These are phyloP conservation scores for Apiotrichum sp. DNA, from an alignment of 1,284 basidiomycete genomes.

Conservation along the genomic window DNA sequence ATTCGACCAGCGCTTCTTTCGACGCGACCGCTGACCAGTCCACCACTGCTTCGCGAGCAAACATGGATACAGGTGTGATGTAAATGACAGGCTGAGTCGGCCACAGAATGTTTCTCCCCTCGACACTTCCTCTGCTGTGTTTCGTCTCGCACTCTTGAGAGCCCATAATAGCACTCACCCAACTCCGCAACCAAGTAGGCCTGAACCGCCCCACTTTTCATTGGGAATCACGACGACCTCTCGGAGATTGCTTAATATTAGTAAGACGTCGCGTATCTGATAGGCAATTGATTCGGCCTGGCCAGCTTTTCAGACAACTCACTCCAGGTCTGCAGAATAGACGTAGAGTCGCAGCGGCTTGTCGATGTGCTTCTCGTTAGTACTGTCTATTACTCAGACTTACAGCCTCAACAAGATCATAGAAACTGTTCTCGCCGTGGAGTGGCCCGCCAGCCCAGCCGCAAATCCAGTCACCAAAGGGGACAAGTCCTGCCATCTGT, in stretches of 20 bases:
- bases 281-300: too few species aligned
- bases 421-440: constrained; percentile 91
- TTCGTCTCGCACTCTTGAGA: too few species aligned
- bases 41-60: too few species aligned
- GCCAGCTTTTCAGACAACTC: constrained; percentile 42
- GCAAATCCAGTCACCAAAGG: constrained; percentile 81
- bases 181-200: constrained; percentile 85
- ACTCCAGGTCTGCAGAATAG: constrained; percentile 51
- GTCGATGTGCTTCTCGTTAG: constrained; percentile 68
- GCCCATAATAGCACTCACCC: constrained; percentile 53
- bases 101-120: too few species aligned
- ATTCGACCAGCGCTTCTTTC: too few species aligned
- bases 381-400: not conserved
- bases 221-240: constrained; percentile 91
- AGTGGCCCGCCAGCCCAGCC: constrained; percentile 94
- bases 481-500: constrained; percentile 59
- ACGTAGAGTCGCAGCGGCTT: constrained; percentile 48
- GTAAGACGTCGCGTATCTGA: too few species aligned
- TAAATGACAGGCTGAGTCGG: too few species aligned
- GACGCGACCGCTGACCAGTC: too few species aligned
- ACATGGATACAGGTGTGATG: too few species aligned
- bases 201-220: constrained; percentile 91
- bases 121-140: too few species aligned
- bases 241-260: constrained; percentile 55
- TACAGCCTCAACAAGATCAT: constrained; percentile 88